phyloP scores from a whole-genome alignment of 106 monocot species.

The Dendrobium officinale region DNA sequence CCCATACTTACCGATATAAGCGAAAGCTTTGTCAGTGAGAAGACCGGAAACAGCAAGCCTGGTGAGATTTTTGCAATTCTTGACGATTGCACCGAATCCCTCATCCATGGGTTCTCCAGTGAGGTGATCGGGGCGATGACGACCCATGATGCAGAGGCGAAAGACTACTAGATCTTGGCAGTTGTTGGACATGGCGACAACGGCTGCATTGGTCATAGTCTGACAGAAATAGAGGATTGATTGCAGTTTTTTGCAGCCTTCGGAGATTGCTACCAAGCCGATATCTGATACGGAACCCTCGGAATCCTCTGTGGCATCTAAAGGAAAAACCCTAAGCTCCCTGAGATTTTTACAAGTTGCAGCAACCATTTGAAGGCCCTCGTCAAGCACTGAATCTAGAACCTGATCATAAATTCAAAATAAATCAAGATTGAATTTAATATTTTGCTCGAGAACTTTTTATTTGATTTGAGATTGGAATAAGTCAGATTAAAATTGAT shows the following conservation, averaged over 20 bases:
- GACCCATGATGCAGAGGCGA: constrained; percentile 86
- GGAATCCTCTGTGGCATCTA: constrained; percentile 30
- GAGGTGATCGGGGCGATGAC: constrained; percentile 46
- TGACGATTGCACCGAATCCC: constrained; percentile 80
- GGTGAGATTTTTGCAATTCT: constrained; percentile 78
- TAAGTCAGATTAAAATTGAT: not conserved
- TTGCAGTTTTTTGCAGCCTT: constrained; percentile 71
- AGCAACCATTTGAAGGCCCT: constrained; percentile 42
- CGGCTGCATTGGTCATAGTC: constrained; percentile 76
- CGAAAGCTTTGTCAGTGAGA: constrained; percentile 75
- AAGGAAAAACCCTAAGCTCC: constrained; percentile 51
- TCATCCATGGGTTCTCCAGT: constrained; percentile 80
- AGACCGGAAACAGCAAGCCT: constrained; percentile 78
- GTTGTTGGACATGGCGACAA: constrained; percentile 66
- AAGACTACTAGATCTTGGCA: constrained; percentile 69
- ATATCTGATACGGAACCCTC: constrained; percentile 60
- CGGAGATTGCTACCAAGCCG: constrained; percentile 62
- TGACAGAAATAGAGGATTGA: constrained; percentile 87
- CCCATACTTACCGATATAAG: constrained; percentile 70
- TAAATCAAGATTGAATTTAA: not conserved
- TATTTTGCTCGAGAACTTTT: not conserved
- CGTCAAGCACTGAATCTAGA: constrained; percentile 26
- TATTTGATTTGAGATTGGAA: not conserved
- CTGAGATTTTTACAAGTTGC: constrained; percentile 43
- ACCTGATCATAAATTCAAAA: constrained; percentile 14